Evolutionary conservation across 164 flowering plant species (phyloP), one percentile per base, ranked within the genome.

Genomic region (Tetracentron sinense): DNA sequence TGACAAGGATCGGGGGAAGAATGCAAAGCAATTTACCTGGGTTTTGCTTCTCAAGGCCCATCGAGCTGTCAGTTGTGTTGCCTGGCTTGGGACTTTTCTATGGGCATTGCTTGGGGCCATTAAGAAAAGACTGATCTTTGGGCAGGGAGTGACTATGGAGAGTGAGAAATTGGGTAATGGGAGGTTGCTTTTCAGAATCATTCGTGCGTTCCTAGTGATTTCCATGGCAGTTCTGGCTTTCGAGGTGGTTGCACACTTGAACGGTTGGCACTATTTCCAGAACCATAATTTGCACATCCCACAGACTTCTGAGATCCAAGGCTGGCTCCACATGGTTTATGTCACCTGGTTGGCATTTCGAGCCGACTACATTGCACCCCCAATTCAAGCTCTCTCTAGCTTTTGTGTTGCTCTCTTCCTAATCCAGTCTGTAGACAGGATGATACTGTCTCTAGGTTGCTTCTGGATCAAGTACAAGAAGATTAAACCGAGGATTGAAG

Each of bases 21-120:
- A 86, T 61, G 95, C 95, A 7, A 85, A 81, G 78, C 91, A 88
- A 67, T 83, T 83, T 30, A 84, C 91, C 1, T 88, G 95, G 95
- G 95, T 88, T 52, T 64, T 88, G 72, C 86, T 88, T 53, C 88
- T 88, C 44, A 80, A 79, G 66, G 95, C 95, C 55, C 82, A 88
- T 56, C 69, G 81, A 17, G 95, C 95, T 0, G 91, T 81, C 29
- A 89, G 95, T 28, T 85, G 88, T 63, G 62, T 84, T 1, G 66
- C 89, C 46, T 88, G 89, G 89, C 66, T 84, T 12, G 89, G 79
- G 6, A 67, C 85, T 0, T 47, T 81, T 22, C 68, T 86, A 46
- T 85, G 91, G 91, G 73, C 86, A 25, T 65, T 86, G 72, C 87
- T 86, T 19, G 88, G 88, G 2, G 63, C 88, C 46, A 69, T 86